A percentile compares a stretch with the other conserved stretches of the same genome.
Evolutionary conservation across 1,284 basidiomycete species (phyloP).

Genomic region (Trichosporon faecale): DNA sequence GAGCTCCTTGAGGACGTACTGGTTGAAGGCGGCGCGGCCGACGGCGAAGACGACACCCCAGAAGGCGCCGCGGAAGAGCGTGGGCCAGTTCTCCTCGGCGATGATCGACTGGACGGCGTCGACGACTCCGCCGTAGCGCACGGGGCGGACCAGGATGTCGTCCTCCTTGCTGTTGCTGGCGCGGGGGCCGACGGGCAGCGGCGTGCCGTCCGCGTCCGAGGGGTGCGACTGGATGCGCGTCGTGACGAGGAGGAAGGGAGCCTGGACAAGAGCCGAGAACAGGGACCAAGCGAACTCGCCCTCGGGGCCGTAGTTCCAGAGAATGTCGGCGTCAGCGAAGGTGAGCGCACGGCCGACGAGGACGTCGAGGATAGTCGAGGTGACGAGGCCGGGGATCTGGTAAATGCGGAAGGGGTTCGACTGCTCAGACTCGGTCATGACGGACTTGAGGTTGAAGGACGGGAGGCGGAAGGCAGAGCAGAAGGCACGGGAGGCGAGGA

Average conservation of each 20-base stretch:
- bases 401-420: background rate
- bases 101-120: slow-evolving; percentile 1
- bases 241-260: slow-evolving; percentile 1
- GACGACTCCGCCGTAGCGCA: slow-evolving; percentile 6
- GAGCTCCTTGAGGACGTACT: slow-evolving; percentile 6
- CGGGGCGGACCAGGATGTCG: slow-evolving; percentile 6
- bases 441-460: slow-evolving; percentile 5
- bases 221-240: slow-evolving; percentile 6
- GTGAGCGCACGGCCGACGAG: background rate
- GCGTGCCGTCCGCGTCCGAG: slow-evolving; percentile 1
- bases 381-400: slow-evolving; percentile 8
- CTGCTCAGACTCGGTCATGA: slow-evolving; percentile 7
- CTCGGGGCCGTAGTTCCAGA: slow-evolving; percentile 5
- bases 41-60: slow-evolving; percentile 6
- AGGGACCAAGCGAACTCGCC: slow-evolving; percentile 8
- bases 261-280: background rate
- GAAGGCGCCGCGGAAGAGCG: slow-evolving; percentile 3
- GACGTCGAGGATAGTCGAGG: slow-evolving; percentile 3
- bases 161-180: background rate
- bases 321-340: slow-evolving; percentile 6
- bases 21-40: slow-evolving; percentile 5
- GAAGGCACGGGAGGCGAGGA: slow-evolving; percentile 3
- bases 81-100: slow-evolving; percentile 8
- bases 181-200: background rate
- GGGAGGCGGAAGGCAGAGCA: background rate